These are phyloP conservation scores for Epichloe amarillans DNA, from an alignment of 2,329 filamentous ascomycete species.

Conservation along the genomic window DNA sequence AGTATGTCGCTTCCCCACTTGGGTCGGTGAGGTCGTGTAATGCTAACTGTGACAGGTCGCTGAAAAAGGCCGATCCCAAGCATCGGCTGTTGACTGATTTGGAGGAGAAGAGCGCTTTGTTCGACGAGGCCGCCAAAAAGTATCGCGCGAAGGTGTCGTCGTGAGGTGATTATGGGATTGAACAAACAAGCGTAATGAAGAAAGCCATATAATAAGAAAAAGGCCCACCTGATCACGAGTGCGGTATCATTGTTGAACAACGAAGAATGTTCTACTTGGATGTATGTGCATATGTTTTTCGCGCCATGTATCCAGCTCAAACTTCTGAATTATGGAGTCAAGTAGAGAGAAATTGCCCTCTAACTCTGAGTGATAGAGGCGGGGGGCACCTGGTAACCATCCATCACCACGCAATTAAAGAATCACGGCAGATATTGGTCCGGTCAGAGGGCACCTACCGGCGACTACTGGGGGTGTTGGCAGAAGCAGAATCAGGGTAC, in stretches of 20 bases:
- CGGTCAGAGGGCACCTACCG: too few species aligned
- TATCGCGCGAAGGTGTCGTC: slow-evolving; percentile 71
- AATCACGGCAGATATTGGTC: too few species aligned
- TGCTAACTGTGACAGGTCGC: slow-evolving; percentile 29
- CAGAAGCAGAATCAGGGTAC: too few species aligned
- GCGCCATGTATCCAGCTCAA: not conserved
- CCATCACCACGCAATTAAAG: too few species aligned
- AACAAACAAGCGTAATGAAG: slow-evolving; percentile 18
- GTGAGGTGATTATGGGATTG: slow-evolving; percentile 9
- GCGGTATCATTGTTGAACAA: not conserved
- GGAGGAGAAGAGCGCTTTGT: slow-evolving; percentile 73
- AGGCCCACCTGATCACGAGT: too few species aligned
- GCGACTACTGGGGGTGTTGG: too few species aligned
- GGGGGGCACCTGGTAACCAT: too few species aligned
- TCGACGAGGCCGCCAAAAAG: slow-evolving; percentile 75
- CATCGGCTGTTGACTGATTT: slow-evolving; percentile 64
- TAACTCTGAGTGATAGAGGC: too few species aligned
- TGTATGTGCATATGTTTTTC: not conserved
- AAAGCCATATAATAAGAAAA: not conserved
- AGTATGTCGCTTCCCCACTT: slow-evolving; percentile 34
- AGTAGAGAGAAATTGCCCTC: too few species aligned
- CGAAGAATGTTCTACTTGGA: too few species aligned
- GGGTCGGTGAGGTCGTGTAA: not conserved
- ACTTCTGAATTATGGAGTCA: not conserved
- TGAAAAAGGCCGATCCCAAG: slow-evolving; percentile 46